Base-by-base conservation (phyloP, 164 flowering plant genomes). In the Stephania japonica region DNA sequence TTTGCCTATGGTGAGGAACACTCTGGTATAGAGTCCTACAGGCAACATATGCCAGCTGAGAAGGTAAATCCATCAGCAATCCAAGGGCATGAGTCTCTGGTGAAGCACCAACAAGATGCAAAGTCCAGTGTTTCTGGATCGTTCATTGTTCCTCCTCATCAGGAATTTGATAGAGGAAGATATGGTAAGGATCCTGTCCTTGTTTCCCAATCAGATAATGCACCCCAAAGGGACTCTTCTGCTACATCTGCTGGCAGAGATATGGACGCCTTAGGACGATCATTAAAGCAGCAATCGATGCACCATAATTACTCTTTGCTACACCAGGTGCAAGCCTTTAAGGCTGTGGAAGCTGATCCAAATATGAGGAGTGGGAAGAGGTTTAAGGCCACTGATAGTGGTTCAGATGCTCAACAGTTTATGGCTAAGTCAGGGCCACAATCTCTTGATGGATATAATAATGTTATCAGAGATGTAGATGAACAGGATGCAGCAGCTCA, bases 251-350 rank as follows among this genome's bases (percentile, higher is more conserved):
- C 77, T 49, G 75, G 80, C 59, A 82, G 82, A 76, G 87, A 85
- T 68, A 77, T 81, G 72, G 89, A 90, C 83, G 86, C 87, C 42
- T 85, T 85, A 85, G 91, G 92, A 38, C 88, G 80, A 49, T 82
- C 89, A 73, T 68, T 85, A 71, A 82, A 74, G 72, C 85, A 89
- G 70, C 84, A 62, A 67, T 32, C 53, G 42, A 24, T 74, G 23
- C 85, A 85, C 61, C 81, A 77, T 69, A 84, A 83, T 76, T 83
- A 82, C 77, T 85, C 97, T 42, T 79, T 89, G 50, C 81, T 85
- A 73, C 87, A 89, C 75, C 97, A 89, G 76, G 74, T 89, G 82
- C 91, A 84, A 76, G 84, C 76, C 65, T 81, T 85, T 86, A 86
- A 82, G 75, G 75, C 70, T 82, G 49, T 71, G 6, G 95, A 89